phyloP scores from a whole-genome alignment of 306 rosid species.

The Parietaria judaica region DNA sequence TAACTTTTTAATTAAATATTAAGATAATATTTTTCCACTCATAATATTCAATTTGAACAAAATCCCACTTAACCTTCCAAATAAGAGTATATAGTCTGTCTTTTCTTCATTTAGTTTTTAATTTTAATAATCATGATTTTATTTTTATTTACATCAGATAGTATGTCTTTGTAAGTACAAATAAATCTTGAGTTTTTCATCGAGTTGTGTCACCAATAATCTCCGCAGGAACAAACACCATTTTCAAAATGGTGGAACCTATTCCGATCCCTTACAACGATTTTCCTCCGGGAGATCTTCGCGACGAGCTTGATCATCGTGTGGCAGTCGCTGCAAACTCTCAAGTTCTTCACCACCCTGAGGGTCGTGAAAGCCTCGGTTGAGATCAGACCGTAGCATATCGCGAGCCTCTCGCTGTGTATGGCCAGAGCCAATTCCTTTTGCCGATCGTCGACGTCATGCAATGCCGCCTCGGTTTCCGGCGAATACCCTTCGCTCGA shows the following conservation, averaged over 20 bases:
- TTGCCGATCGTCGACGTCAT: conserved; percentile 30
- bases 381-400: conserved; percentile 37
- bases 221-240: conserved; percentile 37
- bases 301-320: conserved; percentile 37
- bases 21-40: too few species aligned
- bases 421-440: conserved; percentile 35
- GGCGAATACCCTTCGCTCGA: conserved; percentile 31
- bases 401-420: conserved; percentile 46
- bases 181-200: background rate
- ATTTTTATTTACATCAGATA: too few species aligned
- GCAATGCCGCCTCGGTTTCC: conserved; percentile 28
- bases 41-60: too few species aligned
- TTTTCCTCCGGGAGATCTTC: conserved; percentile 27
- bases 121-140: too few species aligned
- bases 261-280: conserved; percentile 41
- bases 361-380: conserved; percentile 25
- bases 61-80: too few species aligned
- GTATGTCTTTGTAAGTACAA: too few species aligned
- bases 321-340: conserved; percentile 42
- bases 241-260: conserved; percentile 50
- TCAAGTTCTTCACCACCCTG: conserved; percentile 33
- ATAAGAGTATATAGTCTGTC: too few species aligned
- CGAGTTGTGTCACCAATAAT: conserved; percentile 29
- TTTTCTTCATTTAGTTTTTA: too few species aligned
- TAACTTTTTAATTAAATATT: too few species aligned